Evolutionary conservation across 495 filamentous ascomycete genomes (phyloP), one percentile per base, ranked within the genome.

Genomic region (Neurospora intermedia): DNA sequence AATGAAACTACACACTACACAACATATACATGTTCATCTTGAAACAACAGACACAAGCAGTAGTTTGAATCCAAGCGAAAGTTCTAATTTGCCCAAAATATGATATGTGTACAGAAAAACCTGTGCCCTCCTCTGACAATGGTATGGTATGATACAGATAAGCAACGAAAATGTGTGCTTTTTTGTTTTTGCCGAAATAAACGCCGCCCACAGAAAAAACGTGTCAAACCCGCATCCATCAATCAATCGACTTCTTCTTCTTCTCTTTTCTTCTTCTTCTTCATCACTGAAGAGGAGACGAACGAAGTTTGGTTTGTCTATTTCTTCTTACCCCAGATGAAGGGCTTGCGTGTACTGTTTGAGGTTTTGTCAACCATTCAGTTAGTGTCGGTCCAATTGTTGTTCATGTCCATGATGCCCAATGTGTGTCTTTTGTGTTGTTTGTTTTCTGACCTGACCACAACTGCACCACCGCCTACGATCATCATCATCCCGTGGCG

Each of bases 331-430:
- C 69, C 91, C 75, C 88, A 89, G 81, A 84, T 77, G 73, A 97
- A 98, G 8, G 85, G 87, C 85, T 97, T 97, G 78, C 95, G 87
- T 75, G 95, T 97, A 76, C 95, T 97, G 74, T 62, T 10, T 6
- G 35, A 16, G 20, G 35, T 48, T 62, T 2, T n/a, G 45, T n/a
- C n/a, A 10, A 10, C 43, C 15, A 20, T 41, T 31, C 18, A 42
- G 66, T 77, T 59, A 79, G 69, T 31, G 27, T n/a, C n/a, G n/a
- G n/a, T 11, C 40, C 38, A 15, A 79, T 59, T 40, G 39, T 10
- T 2, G 39, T 10, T 2, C 39, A 48, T 15, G 8, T 39, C 46
- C 6, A 2, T 39, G 66, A 39, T 39, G 39, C 6, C 39, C 35
- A 38, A 38, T 31, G 27, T n/a, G 4, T 38, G 35, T 38, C 35